These are phyloP conservation scores for Leccinum variicolor DNA, from an alignment of 768 basidiomycete species.

Conservation along the genomic window DNA sequence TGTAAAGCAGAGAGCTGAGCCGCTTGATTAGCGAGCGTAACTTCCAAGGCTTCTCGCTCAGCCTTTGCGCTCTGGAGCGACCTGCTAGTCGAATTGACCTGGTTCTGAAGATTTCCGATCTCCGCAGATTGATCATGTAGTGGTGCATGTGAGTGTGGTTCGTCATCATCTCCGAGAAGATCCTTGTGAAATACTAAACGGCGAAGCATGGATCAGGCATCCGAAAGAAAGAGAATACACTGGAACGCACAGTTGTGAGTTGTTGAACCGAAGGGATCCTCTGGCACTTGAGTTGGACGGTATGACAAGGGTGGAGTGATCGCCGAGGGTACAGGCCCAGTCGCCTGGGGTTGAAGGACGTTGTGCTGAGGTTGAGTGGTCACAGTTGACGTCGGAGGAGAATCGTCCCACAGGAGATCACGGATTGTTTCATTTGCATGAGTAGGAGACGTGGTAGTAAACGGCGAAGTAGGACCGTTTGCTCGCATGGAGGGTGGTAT, in stretches of 20 bases:
- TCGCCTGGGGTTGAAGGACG: slow-evolving; percentile 35
- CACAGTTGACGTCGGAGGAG: slow-evolving; percentile 39
- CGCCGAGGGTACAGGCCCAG: slow-evolving; percentile 30
- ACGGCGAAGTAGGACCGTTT: slow-evolving; percentile 32
- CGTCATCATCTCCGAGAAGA: slow-evolving; percentile 72
- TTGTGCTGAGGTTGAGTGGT: slow-evolving; percentile 32
- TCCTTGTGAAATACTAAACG: slow-evolving; percentile 37
- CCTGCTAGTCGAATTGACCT: slow-evolving; percentile 74
- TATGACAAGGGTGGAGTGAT: slow-evolving; percentile 28
- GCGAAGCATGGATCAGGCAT: slow-evolving; percentile 6
- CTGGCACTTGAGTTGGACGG: slow-evolving; percentile 16
- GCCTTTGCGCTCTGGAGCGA: slow-evolving; percentile 63
- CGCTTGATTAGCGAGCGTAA: slow-evolving; percentile 61
- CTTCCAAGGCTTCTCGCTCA: slow-evolving; percentile 67
- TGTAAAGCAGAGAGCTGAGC: slow-evolving; percentile 77
- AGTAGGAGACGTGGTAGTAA: slow-evolving; percentile 35
- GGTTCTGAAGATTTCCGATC: slow-evolving; percentile 85
- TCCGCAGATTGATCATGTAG: slow-evolving; percentile 76
- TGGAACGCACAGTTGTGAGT: slow-evolving; percentile 21
- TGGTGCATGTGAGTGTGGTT: slow-evolving; percentile 43
- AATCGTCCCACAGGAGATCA: slow-evolving; percentile 55
- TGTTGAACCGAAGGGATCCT: slow-evolving; percentile 52
- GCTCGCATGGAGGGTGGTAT: slow-evolving; percentile 80
- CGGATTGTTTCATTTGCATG: slow-evolving; percentile 39
- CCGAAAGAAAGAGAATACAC: not conserved